Evolutionary conservation across 441 rosid genomes (phyloP).

Genomic region (Rhodomyrtus psidioides): DNA sequence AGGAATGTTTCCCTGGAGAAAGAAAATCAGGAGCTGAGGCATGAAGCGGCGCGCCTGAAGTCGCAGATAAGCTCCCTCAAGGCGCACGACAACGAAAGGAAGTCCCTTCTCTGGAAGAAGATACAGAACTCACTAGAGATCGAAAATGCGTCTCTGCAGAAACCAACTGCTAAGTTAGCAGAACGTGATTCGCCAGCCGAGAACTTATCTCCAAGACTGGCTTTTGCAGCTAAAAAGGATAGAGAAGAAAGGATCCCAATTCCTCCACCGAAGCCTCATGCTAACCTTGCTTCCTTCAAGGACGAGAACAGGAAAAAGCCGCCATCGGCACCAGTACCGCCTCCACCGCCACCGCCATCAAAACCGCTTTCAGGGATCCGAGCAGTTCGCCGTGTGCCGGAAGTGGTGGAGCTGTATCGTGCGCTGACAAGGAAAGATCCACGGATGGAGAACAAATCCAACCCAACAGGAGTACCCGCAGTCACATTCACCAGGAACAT

Average conservation of each 20-base stretch:
- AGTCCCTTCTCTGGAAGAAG: conserved; percentile 90
- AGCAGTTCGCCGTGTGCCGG: conserved; percentile 67
- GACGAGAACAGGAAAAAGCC: conserved; percentile 15
- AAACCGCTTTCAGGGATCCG: conserved; percentile 35
- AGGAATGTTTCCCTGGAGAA: conserved; percentile 58
- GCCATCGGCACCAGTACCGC: conserved; percentile 22
- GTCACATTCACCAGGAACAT: conserved; percentile 47
- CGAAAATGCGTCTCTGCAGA: conserved; percentile 23
- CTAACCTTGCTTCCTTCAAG: conserved; percentile 1
- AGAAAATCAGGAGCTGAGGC: conserved; percentile 64
- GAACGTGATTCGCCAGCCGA: conserved; percentile 21
- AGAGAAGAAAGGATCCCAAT: conserved; percentile 18
- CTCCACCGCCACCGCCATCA: conserved; percentile 75
- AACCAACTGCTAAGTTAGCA: conserved; percentile 23
- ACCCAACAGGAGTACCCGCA: conserved; percentile 22
- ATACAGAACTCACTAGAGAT: conserved; percentile 51
- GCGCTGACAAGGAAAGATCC: conserved; percentile 57
- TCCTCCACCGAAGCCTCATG: conserved; percentile 25
- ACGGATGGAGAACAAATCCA: conserved; percentile 33
- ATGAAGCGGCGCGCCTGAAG: conserved; percentile 58
- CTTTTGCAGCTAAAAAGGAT: conserved; percentile 19
- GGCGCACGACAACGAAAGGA: conserved; percentile 87
- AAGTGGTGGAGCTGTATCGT: conserved; percentile 79
- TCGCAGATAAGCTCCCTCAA: conserved; percentile 61
- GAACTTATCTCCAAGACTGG: conserved; percentile 20